phyloP scores from a whole-genome alignment of 225 moss, liverwort and hornwort species.

The Polytrichum commune region DNA sequence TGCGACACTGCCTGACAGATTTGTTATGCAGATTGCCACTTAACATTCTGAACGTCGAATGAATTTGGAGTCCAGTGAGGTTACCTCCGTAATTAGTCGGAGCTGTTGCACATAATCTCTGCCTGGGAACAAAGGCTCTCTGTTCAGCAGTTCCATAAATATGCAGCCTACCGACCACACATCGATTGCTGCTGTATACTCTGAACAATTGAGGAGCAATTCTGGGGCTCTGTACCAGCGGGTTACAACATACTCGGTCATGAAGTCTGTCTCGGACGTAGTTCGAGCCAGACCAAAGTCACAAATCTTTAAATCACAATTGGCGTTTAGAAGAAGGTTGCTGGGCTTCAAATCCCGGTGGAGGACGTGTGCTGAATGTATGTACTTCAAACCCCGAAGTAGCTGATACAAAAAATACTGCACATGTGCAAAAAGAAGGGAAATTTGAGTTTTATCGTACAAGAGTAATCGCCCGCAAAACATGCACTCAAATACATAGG shows the following conservation, averaged over 20 bases:
- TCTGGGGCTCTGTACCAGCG: constrained; percentile 71
- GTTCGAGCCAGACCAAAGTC: constrained; percentile 65
- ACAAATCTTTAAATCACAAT: constrained; percentile 64
- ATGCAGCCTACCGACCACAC: constrained; percentile 71
- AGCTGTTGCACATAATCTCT: constrained; percentile 67
- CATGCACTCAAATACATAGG: too few species aligned
- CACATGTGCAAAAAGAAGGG: not conserved
- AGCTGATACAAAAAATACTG: constrained; percentile 73
- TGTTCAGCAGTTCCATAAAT: constrained; percentile 64
- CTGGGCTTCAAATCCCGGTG: constrained; percentile 66
- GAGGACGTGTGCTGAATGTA: constrained; percentile 59
- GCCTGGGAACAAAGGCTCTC: constrained; percentile 62
- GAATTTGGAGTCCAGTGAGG: too few species aligned
- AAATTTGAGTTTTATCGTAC: too few species aligned
- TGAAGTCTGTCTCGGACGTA: constrained; percentile 63
- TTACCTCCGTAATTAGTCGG: constrained; percentile 63
- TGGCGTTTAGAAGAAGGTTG: constrained; percentile 57
- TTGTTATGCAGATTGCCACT: too few species aligned
- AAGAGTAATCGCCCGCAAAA: too few species aligned
- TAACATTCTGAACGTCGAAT: too few species aligned
- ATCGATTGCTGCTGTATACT: constrained; percentile 65
- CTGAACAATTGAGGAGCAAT: constrained; percentile 55
- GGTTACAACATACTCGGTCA: constrained; percentile 73
- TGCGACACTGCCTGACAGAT: too few species aligned
- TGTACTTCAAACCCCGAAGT: constrained; percentile 60